A percentile compares a stretch with the other conserved stretches of the same genome.
phyloP scores from a whole-genome alignment of 2,329 filamentous ascomycete genomes.

The Diaporthe citrichinensis region DNA sequence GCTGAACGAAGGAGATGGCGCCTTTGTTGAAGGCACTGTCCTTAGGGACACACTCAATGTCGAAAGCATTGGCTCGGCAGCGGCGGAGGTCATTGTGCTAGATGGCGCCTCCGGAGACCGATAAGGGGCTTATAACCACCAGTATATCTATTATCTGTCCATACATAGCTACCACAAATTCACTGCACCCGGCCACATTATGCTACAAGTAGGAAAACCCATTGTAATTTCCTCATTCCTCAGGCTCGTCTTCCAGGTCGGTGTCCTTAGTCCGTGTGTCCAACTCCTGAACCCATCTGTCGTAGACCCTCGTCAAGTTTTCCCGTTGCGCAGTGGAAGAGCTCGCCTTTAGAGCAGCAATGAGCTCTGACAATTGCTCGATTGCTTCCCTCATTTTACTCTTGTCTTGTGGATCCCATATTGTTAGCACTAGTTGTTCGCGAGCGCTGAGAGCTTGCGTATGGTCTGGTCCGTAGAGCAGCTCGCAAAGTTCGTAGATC shows the following conservation, averaged over 20 bases:
- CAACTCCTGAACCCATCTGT: neutral
- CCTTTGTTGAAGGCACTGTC: neutral
- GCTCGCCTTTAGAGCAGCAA: neutral
- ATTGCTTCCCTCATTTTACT: neutral
- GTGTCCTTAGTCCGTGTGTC: neutral
- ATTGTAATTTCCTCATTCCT: neutral
- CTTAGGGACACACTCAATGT: neutral
- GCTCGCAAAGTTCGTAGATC: neutral
- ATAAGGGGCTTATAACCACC: neutral
- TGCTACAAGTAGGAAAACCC: neutral
- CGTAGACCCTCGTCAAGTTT: neutral
- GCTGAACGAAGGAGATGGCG: neutral
- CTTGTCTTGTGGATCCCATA: neutral
- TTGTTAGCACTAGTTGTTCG: neutral
- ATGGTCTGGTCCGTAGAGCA: neutral
- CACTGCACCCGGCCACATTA: neutral
- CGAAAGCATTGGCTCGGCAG: neutral
- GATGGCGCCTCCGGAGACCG: neutral
- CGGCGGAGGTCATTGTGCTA: neutral
- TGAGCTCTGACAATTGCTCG: neutral
- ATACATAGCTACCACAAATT: neutral
- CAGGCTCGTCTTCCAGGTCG: neutral
- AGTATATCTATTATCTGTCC: neutral
- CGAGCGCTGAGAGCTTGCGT: neutral
- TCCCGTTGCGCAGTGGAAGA: neutral